Conservation (phyloP, 495 filamentous ascomycete species). For the Geoglossum glabrum region DNA sequence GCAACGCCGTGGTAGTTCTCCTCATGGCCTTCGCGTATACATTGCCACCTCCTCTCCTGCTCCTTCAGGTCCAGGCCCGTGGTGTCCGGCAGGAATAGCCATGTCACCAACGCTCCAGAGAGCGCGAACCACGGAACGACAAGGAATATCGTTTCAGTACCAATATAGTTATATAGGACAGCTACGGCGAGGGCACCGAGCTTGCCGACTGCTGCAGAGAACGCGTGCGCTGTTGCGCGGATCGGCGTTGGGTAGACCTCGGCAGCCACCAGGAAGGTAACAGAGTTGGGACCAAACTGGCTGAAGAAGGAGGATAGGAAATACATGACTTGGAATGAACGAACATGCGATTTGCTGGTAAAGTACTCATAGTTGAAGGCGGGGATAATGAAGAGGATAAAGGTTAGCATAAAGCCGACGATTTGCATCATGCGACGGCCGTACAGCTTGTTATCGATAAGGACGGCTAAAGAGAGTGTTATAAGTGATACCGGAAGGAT, state of each 20-base stretch:
- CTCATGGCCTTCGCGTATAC: conserved; percentile 51
- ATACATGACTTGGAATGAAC: conserved; percentile 79
- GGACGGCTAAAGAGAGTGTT: conserved; percentile 26
- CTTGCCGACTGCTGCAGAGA: conserved; percentile 72
- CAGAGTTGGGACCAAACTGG: conserved; percentile 83
- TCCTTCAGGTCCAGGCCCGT: conserved; percentile 87
- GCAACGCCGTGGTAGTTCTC: conserved; percentile 76
- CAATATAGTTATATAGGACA: conserved; percentile 78
- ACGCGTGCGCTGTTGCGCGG: conserved; percentile 75
- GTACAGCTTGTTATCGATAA: conserved; percentile 83
- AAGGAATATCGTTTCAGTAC: conserved; percentile 55
- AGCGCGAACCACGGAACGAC: conserved; percentile 87
- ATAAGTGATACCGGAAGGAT: background rate
- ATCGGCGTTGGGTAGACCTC: conserved; percentile 83
- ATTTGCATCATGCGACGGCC: conserved; percentile 87
- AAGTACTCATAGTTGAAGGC: conserved; percentile 73
- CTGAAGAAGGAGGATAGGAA: conserved; percentile 89
- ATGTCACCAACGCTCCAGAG: conserved; percentile 54
- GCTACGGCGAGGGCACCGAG: conserved; percentile 64
- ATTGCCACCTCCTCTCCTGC: conserved; percentile 74
- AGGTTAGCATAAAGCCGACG: conserved; percentile 67
- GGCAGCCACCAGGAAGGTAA: conserved; percentile 72
- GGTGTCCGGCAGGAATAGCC: conserved; percentile 72
- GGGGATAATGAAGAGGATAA: conserved; percentile 71
- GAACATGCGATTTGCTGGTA: conserved; percentile 38